phyloP scores from a whole-genome alignment of 768 basidiomycete genomes.

The Russula vinacea region DNA sequence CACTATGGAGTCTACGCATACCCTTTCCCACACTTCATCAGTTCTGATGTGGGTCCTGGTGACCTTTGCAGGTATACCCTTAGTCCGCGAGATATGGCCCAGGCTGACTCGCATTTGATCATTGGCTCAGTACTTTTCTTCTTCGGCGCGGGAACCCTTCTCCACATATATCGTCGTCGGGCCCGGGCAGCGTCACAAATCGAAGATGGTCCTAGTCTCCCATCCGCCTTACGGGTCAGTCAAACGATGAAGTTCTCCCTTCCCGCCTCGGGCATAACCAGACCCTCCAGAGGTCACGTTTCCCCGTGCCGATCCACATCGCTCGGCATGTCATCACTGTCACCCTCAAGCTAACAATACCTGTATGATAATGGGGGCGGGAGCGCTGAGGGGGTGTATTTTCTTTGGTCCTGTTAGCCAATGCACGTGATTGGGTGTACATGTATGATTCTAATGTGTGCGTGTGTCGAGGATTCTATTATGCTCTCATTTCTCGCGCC shows the following conservation, averaged over 20 bases:
- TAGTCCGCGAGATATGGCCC: neutral
- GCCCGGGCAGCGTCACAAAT: neutral
- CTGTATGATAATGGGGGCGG: neutral
- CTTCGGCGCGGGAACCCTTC: neutral
- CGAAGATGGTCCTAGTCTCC: neutral
- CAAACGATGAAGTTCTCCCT: neutral
- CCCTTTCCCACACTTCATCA: neutral
- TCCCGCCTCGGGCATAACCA: conserved; percentile 10
- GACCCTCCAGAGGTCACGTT: neutral
- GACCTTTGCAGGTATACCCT: neutral
- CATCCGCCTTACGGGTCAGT: neutral
- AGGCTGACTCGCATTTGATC: neutral
- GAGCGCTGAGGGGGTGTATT: no score
- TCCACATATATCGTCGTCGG: neutral
- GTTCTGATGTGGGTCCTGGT: conserved; percentile 6
- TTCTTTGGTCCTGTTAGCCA: no score
- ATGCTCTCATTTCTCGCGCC: neutral
- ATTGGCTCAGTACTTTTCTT: conserved; percentile 10
- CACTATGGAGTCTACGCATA: neutral
- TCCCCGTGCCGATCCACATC: no score
- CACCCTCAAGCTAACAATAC: neutral
- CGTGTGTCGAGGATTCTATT: neutral
- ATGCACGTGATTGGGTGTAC: neutral
- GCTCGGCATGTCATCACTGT: neutral
- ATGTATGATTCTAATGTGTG: neutral